These are phyloP conservation scores for Styphnolobium japonicum DNA, from an alignment of 306 rosid species.

Conservation along the genomic window DNA sequence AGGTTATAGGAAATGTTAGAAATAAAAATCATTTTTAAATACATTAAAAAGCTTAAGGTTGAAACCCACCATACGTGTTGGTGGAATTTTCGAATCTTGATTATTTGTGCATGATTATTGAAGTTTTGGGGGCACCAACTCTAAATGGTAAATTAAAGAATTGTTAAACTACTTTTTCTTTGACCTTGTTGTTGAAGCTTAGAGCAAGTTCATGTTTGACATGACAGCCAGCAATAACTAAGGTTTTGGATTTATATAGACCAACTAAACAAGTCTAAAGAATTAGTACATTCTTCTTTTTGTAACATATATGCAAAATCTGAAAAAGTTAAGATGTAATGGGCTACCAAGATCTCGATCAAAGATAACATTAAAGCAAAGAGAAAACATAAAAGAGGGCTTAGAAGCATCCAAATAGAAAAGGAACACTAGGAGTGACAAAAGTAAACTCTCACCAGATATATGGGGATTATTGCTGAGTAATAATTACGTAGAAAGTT, in stretches of 20 bases:
- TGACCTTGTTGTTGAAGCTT: conserved; percentile 36
- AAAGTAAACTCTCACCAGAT: conserved; percentile 41
- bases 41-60: not conserved
- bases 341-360: conserved; percentile 37
- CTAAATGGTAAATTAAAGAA: not conserved
- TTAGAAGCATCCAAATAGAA: conserved; percentile 36
- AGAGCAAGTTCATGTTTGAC: conserved; percentile 27
- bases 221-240: conserved; percentile 24
- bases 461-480: conserved; percentile 49
- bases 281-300: conserved; percentile 37
- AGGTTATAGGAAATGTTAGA: not conserved
- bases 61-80: not conserved
- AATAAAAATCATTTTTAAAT: not conserved
- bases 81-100: not conserved
- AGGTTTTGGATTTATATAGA: conserved; percentile 28
- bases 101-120: not conserved
- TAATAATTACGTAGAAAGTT: conserved; percentile 69
- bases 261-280: conserved; percentile 27
- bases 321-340: conserved; percentile 43
- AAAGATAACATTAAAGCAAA: conserved; percentile 37
- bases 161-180: conserved; percentile 6
- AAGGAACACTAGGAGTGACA: conserved; percentile 29
- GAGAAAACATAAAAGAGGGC: conserved; percentile 38
- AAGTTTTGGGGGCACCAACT: not conserved
- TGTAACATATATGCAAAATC: conserved; percentile 27